Conservation (phyloP, 2,329 filamentous ascomycete species). For the Arthrobotrys megalospora region DNA sequence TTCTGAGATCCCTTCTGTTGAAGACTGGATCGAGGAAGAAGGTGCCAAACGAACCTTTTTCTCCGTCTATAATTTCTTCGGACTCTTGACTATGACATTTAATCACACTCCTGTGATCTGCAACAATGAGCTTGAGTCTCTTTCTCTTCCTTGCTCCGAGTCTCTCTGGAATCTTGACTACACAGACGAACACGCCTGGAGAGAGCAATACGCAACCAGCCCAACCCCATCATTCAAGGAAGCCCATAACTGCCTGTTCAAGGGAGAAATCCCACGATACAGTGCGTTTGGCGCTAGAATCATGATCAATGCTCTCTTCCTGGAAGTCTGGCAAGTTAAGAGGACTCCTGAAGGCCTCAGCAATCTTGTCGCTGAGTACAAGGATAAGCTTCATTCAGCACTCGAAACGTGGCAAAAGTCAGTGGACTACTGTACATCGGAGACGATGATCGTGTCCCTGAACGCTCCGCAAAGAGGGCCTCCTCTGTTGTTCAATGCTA, state of each 20-base stretch:
- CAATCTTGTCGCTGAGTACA: slow-evolving; percentile 95
- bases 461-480: slow-evolving; percentile 96
- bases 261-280: slow-evolving; percentile 90
- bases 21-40: slow-evolving; percentile 97
- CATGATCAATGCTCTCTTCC: slow-evolving; percentile 98
- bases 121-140: slow-evolving; percentile 96
- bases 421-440: slow-evolving; percentile 90
- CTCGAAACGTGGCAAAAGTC: slow-evolving; percentile 99
- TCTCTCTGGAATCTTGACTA: slow-evolving; percentile 91
- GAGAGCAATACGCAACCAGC: slow-evolving; percentile 80
- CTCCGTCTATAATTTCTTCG: slow-evolving; percentile 99
- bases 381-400: slow-evolving; percentile 85
- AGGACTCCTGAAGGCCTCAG: slow-evolving; percentile 97
- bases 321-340: slow-evolving; percentile 99
- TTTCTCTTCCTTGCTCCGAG: slow-evolving; percentile 93
- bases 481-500: slow-evolving; percentile 96
- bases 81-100: slow-evolving; percentile 92
- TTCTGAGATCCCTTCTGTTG: slow-evolving; percentile 80
- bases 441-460: slow-evolving; percentile 87
- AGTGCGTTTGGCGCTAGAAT: slow-evolving; percentile 97
- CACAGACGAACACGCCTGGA: slow-evolving; percentile 85
- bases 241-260: slow-evolving; percentile 94
- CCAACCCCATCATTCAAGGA: slow-evolving; percentile 89
- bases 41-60: slow-evolving; percentile 97
- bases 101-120: slow-evolving; percentile 98